These are phyloP conservation scores for Phytophthora crassamura DNA, from an alignment of 352 stramenopile species.

Conservation along the genomic window DNA sequence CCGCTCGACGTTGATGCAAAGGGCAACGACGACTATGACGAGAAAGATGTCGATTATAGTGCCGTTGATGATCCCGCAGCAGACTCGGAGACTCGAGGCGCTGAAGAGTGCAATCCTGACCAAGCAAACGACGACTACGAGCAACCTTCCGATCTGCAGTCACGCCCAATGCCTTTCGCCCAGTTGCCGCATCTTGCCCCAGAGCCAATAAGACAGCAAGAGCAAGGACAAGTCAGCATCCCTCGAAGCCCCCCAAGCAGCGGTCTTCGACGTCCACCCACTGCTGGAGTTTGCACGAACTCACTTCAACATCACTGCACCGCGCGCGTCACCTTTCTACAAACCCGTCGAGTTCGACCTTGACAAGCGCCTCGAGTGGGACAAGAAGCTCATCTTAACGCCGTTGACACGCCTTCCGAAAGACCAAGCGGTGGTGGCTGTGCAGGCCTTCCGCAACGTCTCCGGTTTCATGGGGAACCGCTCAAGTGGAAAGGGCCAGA, in stretches of 20 bases:
- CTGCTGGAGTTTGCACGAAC: constrained; percentile 50
- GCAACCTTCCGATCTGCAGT: not conserved
- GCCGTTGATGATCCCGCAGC: not conserved
- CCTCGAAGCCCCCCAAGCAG: constrained; percentile 5
- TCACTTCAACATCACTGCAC: constrained; percentile 44
- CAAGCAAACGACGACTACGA: constrained; percentile 2
- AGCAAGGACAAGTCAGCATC: constrained; percentile 11
- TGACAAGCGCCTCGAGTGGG: constrained; percentile 64
- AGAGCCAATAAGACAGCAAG: constrained; percentile 17
- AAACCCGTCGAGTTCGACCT: constrained; percentile 45
- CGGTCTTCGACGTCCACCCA: constrained; percentile 38
- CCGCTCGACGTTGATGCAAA: constrained; percentile 10
- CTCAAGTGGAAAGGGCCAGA: constrained; percentile 58
- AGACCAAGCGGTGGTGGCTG: constrained; percentile 53
- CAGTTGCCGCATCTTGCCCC: constrained; percentile 22
- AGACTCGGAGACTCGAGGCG: constrained; percentile 3
- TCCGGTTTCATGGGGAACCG: constrained; percentile 84
- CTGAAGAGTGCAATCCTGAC: constrained; percentile 3
- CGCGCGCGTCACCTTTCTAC: constrained; percentile 30
- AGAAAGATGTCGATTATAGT: not conserved
- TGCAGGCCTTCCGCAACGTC: constrained; percentile 80
- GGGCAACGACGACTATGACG: not conserved
- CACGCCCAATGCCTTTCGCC: constrained; percentile 18
- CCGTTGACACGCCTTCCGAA: constrained; percentile 57
- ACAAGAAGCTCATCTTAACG: constrained; percentile 58